A percentile compares a stretch with the other conserved stretches of the same genome.
phyloP scores from a whole-genome alignment of 2,329 filamentous ascomycete genomes.

The Colletotrichum simmondsii region DNA sequence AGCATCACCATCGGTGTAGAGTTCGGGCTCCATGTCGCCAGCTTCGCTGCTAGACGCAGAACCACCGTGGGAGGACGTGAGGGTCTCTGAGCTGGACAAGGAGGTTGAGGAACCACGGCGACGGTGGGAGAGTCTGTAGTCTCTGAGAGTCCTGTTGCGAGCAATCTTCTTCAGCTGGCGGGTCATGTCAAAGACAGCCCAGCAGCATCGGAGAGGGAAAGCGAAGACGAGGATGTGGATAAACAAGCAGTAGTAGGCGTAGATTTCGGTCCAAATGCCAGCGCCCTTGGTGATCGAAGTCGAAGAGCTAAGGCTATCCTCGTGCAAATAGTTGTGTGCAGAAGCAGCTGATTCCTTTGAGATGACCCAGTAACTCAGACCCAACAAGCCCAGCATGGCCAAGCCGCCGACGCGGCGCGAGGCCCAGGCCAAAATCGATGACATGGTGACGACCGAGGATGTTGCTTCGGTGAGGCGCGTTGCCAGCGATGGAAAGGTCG shows the following conservation, averaged over 20 bases:
- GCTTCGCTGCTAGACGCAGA: constrained; percentile 62
- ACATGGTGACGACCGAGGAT: constrained; percentile 52
- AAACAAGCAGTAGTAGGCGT: constrained; percentile 73
- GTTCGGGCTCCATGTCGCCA: constrained; percentile 60
- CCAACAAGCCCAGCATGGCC: constrained; percentile 61
- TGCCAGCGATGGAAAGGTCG: constrained; percentile 15
- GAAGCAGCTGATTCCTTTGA: constrained; percentile 58
- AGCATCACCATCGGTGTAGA: constrained; percentile 56
- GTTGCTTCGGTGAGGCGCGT: constrained; percentile 6
- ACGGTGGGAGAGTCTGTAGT: constrained; percentile 57
- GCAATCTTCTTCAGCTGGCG: constrained; percentile 57
- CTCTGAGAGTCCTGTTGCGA: constrained; percentile 56
- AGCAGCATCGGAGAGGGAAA: constrained; percentile 72
- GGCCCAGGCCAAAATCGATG: constrained; percentile 62
- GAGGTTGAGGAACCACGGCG: constrained; percentile 66
- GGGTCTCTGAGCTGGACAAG: constrained; percentile 65
- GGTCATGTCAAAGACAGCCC: constrained; percentile 69
- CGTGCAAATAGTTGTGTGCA: constrained; percentile 54
- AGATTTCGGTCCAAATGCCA: constrained; percentile 63
- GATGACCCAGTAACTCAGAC: constrained; percentile 66
- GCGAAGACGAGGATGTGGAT: constrained; percentile 72
- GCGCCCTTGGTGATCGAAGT: constrained; percentile 51
- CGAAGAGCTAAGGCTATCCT: constrained; percentile 47
- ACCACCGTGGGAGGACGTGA: constrained; percentile 58
- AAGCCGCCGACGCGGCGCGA: constrained; percentile 65